Conservation (phyloP, 2,329 filamentous ascomycete species). For the Apiospora malaysiana region DNA sequence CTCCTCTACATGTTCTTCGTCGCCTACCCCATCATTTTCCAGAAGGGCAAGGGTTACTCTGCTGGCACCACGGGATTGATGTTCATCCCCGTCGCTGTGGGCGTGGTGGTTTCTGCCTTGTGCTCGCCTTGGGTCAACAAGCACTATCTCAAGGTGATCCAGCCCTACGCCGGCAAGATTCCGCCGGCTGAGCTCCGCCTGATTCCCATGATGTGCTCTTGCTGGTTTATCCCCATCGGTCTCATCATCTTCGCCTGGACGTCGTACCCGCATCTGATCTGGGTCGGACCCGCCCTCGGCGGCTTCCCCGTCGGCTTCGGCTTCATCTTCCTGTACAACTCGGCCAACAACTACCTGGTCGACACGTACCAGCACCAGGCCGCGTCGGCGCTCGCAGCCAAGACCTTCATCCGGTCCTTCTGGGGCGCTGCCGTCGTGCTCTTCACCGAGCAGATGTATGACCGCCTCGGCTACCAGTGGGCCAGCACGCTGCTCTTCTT, state of each 20-base stretch:
- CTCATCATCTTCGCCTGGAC: conserved; percentile 66
- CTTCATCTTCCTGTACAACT: conserved; percentile 85
- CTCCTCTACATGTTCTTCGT: conserved; percentile 80
- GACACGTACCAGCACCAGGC: conserved; percentile 73
- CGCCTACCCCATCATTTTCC: conserved; percentile 73
- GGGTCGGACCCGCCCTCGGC: conserved; percentile 75
- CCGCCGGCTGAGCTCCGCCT: conserved; percentile 80
- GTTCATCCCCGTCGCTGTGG: conserved; percentile 84
- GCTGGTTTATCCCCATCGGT: conserved; percentile 71
- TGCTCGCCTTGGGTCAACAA: conserved; percentile 79
- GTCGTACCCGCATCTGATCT: conserved; percentile 68
- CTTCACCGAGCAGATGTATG: conserved; percentile 84
- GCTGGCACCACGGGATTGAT: conserved; percentile 79
- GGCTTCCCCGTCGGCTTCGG: conserved; percentile 78
- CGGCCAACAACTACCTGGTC: conserved; percentile 76
- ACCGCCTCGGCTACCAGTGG: conserved; percentile 76
- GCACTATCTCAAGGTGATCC: conserved; percentile 67
- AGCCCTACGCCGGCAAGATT: conserved; percentile 34
- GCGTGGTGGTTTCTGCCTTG: conserved; percentile 70
- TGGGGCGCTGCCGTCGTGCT: conserved; percentile 81
- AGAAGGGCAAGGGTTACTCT: conserved; percentile 79
- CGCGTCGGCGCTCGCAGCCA: conserved; percentile 80
- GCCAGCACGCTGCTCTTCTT: conserved; percentile 76
- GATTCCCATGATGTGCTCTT: conserved; percentile 81
- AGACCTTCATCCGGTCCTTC: conserved; percentile 79